Percentiles rank a stretch among this genome's conserved stretches.
phyloP scores from a whole-genome alignment of 139 green algal genomes.

The Medakamo hakoo region DNA sequence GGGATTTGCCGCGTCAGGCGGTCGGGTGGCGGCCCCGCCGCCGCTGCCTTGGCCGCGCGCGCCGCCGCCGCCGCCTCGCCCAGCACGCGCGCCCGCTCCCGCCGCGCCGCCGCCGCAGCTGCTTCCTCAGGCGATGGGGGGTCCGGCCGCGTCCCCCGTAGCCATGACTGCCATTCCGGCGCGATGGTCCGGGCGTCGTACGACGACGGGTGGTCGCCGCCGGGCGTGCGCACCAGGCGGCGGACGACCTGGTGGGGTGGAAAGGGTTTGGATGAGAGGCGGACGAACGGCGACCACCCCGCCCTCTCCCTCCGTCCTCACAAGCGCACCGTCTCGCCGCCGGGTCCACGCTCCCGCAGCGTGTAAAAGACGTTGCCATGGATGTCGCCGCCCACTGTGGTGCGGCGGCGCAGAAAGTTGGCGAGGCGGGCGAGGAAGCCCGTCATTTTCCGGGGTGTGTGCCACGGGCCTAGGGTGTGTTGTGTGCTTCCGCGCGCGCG shows the following conservation, averaged over 20 bases:
- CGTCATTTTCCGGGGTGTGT: too few species aligned
- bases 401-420: conserved; percentile 13
- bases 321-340: too few species aligned
- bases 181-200: neutral
- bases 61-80: neutral
- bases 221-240: too few species aligned
- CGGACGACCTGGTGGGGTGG: too few species aligned
- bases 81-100: neutral
- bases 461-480: neutral
- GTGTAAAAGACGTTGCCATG: neutral
- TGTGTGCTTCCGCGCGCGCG: neutral
- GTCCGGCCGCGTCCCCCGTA: neutral
- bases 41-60: too few species aligned
- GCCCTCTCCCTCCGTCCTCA: neutral
- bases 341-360: neutral
- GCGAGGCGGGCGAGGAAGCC: neutral
- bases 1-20: neutral
- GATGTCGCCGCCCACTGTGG: neutral
- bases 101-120: too few species aligned
- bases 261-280: too few species aligned
- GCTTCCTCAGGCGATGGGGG: neutral
- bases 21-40: too few species aligned
- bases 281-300: too few species aligned
- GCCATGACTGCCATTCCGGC: neutral
- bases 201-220: neutral